Conservation (phyloP, 164 flowering plant species). For the Vitis labrusca region DNA sequence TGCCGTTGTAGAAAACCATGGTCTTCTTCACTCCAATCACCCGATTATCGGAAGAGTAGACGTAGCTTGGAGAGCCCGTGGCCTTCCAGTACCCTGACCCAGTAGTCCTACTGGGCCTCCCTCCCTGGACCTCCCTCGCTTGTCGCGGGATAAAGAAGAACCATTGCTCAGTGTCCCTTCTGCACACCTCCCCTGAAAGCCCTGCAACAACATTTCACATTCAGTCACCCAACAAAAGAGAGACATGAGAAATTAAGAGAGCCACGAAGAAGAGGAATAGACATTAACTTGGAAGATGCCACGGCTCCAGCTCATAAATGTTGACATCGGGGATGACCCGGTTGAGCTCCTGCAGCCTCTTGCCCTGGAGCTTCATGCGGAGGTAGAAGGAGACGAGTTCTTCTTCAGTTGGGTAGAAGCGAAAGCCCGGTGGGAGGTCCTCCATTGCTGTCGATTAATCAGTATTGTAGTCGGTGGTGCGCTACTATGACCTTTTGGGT, state of each 20-base stretch:
- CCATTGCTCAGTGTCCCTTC: conserved; percentile 51
- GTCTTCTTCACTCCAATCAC: conserved; percentile 55
- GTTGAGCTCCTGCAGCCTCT: conserved; percentile 19
- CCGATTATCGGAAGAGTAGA: conserved; percentile 41
- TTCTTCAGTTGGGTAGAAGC: conserved; percentile 73
- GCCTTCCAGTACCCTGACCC: conserved; percentile 64
- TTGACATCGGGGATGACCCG: conserved; percentile 43
- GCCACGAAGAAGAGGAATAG: neutral
- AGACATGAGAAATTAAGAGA: neutral
- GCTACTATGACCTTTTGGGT: neutral
- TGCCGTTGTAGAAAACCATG: conserved; percentile 58
- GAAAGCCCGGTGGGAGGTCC: conserved; percentile 39
- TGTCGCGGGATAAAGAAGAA: conserved; percentile 52
- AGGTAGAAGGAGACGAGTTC: conserved; percentile 64
- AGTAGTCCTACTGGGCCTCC: conserved; percentile 49
- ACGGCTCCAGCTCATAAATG: conserved; percentile 44
- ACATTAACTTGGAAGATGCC: conserved; percentile 45
- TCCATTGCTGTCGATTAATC: conserved; percentile 5
- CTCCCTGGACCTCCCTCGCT: conserved; percentile 49
- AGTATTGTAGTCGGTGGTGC: neutral
- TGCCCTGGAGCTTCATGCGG: conserved; percentile 41
- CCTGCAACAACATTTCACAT: conserved; percentile 20
- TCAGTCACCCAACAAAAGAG: neutral
- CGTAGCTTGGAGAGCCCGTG: conserved; percentile 50
- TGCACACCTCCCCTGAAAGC: conserved; percentile 31